Evolutionary conservation across 2,329 filamentous ascomycete genomes (phyloP), one percentile per base, ranked within the genome.

Genomic region (Pseudogymnoascus sp.): DNA sequence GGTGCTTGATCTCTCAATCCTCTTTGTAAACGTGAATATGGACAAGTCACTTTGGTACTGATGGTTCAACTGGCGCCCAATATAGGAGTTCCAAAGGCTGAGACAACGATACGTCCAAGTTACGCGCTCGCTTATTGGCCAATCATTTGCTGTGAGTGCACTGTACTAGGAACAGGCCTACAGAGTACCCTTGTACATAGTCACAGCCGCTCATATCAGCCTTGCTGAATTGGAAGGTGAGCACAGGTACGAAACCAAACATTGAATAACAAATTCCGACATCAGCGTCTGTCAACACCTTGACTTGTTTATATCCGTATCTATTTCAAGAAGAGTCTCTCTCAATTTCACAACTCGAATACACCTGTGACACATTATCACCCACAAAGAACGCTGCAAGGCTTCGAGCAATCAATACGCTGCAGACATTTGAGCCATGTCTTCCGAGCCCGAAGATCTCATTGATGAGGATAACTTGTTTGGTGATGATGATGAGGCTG

Each of bases 381-480:
- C 50, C 13, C 50, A 21, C 50, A 57, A 35, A 33, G 50, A 57
- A 57, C 28, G 17, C 50, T 33, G 28, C 28, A 33, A 57, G 50
- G 28, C 28, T 57, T 17, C 5, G 33, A 57, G 26, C 50, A 57
- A 57, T 57, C 17, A 57, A 21, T 13, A 31, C 28, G 10, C 50
- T 33, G 15, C 3, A 33, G 26, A 33, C 28, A 57, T 57, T 57
- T 17, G 28, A 19, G 28, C 53, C 33, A 66, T 66, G 65, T 38
- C 70, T 26, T 66, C 66, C n/a, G 53, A 63, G 9, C 66, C 66
- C 28, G 72, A 73, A 61, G 72, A 74, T 23, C 68, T 76, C 60
- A 75, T 77, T 33, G 82, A 84, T 63, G 81, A 77, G 64, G 84
- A 85, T 70, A 85, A 87, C 71, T 79, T 87, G 53, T 87, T 87